Base-by-base conservation (phyloP, 768 basidiomycete genomes). In the Auricularia auricula-judae region DNA sequence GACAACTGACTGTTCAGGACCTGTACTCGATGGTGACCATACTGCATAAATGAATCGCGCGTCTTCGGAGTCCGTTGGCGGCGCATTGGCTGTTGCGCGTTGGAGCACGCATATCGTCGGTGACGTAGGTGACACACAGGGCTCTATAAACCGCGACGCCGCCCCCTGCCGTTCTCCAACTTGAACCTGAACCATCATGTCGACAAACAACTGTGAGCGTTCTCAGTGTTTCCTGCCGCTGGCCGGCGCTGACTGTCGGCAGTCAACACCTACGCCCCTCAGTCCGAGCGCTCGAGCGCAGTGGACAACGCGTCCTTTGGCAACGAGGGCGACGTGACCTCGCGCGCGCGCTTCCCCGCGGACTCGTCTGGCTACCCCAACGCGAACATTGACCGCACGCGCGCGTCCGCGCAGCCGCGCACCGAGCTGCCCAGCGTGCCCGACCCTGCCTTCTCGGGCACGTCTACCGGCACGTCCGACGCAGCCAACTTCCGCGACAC, bases 121-220 rank as follows among this genome's bases (percentile, higher is more conserved):
- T 42, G 39, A 42, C 39, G 39, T 42, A 42, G 39, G 2, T 29
- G 29, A 29, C 29, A 2, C 29, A 29, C 29, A 29, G 29, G 29
- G 29, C 29, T 42, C 7, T 42, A 42, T 42, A 42, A 8, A 42
- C 39, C 39, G 8, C 5, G 73, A 84, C 68, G 94, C 96, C 72
- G 80, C 91, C 1, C 75, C 39, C 12, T 42, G 0, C 7, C 39
- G 8, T 42, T 42, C 7, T 8, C 39, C 39, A 42, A 8, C 39
- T 42, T 42, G 39, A 42, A 7, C 39, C 39, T 14, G 12, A 42
- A 8, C 39, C 39, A 42, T 14, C 39, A 42, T 42, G 39, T 42
- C 29, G 29, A 29, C 29, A 0, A 29, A 29, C 29, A 29, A 29
- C 29, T 29, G 29, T 29, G 29, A 29, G 29, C 29, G 29, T 29